Base-by-base conservation (phyloP, 345 rosid genomes). In the Pelargonium nanum region DNA sequence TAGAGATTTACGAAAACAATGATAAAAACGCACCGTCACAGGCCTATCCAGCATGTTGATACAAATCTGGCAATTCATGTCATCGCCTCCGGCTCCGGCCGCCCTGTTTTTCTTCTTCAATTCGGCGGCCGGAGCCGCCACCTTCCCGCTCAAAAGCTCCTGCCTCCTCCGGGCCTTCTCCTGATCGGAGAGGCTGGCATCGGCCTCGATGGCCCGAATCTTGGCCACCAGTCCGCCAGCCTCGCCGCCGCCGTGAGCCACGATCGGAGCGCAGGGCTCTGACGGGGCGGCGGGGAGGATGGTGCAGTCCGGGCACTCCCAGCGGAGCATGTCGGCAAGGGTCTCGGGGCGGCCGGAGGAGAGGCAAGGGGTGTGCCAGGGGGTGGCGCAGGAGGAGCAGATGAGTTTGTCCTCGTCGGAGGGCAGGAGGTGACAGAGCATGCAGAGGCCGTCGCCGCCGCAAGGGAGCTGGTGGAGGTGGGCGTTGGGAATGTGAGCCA, bases 231-330 rank as follows among this genome's bases (percentile, higher is more conserved):
- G 58, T 83, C 82, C 69, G 63, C 76, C 13, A 59, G 77, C 26
- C 63, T 60, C 72, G 67, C 72, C 55, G 4, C 63, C 74, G 4
- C 32, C 64, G 0, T 50, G 25, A 0, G 77, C 78, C 8, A 76
- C 72, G 4, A 66, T 63, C 0, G 61, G 55, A 1, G 23, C 30
- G 0, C 50, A 65, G 50, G 57, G 65, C 6, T 23, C 23, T 52
- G 1, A 17, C 25, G 25, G 75, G 5, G 64, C 26, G 1, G 50
- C 68, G 2, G 69, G 69, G 44, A 4, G 34, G 8, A 60, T 10
- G 51, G 77, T 58, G 26, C 91, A 88, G 70, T 89, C 95, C 1
- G 95, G 94, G 62, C 96, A 89, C 61, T 68, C 54, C 94, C 96
- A 89, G 48, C 65, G 70, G 26, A 73, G 26, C 2, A 82, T 69